phyloP scores from a whole-genome alignment of 169 alveolate species.

The Eimeria zaria region DNA sequence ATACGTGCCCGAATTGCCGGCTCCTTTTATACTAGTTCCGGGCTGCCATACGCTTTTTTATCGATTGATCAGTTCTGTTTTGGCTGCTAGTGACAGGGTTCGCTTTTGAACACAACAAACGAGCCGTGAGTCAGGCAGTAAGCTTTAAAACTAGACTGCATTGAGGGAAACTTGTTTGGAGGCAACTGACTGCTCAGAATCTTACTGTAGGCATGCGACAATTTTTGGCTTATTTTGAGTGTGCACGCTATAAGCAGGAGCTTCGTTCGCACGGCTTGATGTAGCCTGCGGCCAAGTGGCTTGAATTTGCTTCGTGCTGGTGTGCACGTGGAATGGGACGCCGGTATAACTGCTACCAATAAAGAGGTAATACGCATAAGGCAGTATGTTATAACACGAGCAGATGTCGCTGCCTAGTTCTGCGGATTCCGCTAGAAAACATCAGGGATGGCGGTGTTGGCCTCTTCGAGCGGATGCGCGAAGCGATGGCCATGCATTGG shows the following conservation, averaged over 20 bases:
- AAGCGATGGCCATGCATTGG: background rate
- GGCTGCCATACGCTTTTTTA: too few relatives aligned
- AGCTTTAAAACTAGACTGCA: background rate
- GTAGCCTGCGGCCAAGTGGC: background rate
- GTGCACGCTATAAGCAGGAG: background rate
- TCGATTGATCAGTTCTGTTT: background rate
- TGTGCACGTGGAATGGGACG: background rate
- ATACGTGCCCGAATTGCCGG: too few relatives aligned
- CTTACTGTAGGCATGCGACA: background rate
- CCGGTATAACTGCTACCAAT: background rate
- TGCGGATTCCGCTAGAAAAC: background rate
- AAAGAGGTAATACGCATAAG: background rate
- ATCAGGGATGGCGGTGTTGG: background rate
- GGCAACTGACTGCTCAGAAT: too few relatives aligned
- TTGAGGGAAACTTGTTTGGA: background rate
- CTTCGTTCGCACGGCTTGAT: background rate
- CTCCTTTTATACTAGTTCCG: too few relatives aligned
- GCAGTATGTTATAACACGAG: background rate
- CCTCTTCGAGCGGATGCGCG: background rate
- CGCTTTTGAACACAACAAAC: background rate
- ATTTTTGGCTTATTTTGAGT: too few relatives aligned
- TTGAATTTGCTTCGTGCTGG: background rate
- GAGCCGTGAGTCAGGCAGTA: background rate
- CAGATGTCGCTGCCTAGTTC: background rate
- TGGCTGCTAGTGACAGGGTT: background rate